Percentiles rank a stretch among this genome's conserved stretches.
Conservation (phyloP, 164 flowering plant species). For the Vitis labrusca region DNA sequence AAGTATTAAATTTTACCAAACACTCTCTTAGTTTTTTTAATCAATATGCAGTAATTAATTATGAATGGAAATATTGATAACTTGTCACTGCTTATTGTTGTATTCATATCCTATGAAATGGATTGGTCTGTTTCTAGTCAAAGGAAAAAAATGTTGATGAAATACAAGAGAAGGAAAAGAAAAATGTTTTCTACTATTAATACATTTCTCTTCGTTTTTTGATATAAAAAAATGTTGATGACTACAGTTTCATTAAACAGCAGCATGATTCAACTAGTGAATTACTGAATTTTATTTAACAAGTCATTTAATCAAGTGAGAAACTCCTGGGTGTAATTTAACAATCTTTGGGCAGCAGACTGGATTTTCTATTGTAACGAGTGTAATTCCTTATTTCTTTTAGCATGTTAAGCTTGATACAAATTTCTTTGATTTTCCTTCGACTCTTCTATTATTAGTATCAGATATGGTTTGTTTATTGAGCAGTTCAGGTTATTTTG, state of each 20-base stretch:
- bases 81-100: neutral
- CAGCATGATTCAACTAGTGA: neutral
- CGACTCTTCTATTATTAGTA: neutral
- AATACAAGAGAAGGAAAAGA: no score
- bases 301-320: no score
- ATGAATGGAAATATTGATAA: neutral
- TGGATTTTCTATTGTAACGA: neutral
- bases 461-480: neutral
- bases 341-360: neutral
- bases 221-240: no score
- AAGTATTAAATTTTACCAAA: no score
- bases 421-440: neutral
- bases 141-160: no score
- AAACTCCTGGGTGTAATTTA: neutral
- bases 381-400: neutral
- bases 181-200: no score
- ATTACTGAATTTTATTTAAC: neutral
- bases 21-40: no score
- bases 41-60: neutral
- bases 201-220: no score
- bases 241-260: neutral
- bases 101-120: no score
- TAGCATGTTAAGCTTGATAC: neutral
- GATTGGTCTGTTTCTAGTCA: no score
- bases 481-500: neutral